Evolutionary conservation across 331 rosid species (phyloP), one percentile per base, ranked within the genome.

Genomic region (Cydonia oblonga): DNA sequence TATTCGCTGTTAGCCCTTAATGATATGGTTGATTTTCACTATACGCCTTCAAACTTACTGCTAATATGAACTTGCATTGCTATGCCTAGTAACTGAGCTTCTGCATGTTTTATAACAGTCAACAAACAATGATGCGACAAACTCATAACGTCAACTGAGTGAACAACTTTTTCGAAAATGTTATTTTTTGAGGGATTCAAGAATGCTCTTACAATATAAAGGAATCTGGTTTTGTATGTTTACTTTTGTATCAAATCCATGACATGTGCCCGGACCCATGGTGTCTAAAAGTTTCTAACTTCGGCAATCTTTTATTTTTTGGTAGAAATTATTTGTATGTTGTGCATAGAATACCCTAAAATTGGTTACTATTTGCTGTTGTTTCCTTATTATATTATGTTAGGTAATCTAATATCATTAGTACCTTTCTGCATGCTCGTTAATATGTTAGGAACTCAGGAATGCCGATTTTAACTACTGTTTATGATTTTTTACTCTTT

Each of bases 401-500:
- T 3, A 51, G 67, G 70, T 26, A 60, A 32, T 73, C 56, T 33
- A 61, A 40, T 60, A 56, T 2, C 11, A 3, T n/a, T 28, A 23
- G 32, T 71, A 15, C 5, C 32, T 25, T 78, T 32, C 65, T 44
- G 42, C 38, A 30, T 5, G 42, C 54, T 8, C 6, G 8, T 19
- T 7, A 62, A 64, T 19, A 66, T 83, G 71, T 35, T 40, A 65
- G 69, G 35, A 69, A 54, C 38, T 32, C 7, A 32, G 3, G 42
- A 1, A 38, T 40, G 15, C 52, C 6, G 13, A 22, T 49, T 14
- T 19, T 61, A 23, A 32, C 63, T 63, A 33, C 78, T 64, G 64
- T 49, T 68, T 26, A 23, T 74, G 69, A 68, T 75, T 68, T 67
- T 67, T 72, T 49, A 64, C 75, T 58, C 76, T 46, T n/a, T 74